phyloP scores from a whole-genome alignment of 2,329 filamentous ascomycete genomes.

The Teratosphaeria pseudoeucalypti region DNA sequence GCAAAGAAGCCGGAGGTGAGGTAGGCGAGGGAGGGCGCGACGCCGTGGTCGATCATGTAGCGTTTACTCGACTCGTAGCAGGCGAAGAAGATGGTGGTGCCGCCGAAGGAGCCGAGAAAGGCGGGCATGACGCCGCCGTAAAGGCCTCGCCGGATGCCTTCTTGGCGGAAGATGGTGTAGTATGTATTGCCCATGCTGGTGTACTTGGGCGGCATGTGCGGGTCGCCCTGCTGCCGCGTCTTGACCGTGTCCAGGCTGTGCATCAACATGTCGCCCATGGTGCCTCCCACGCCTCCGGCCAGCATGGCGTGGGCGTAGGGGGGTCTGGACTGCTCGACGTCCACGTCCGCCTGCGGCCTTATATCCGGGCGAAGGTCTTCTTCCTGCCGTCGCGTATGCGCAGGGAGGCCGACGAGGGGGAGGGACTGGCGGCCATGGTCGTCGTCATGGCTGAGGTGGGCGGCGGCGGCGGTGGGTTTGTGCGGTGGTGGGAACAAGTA shows the following conservation, averaged over 20 bases:
- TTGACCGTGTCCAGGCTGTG: slow-evolving; percentile 98
- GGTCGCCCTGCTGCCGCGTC: slow-evolving; percentile 93
- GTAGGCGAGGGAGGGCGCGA: slow-evolving; percentile 77
- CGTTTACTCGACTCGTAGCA: slow-evolving; percentile 94
- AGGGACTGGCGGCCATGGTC: slow-evolving; percentile 25
- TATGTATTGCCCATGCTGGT: slow-evolving; percentile 83
- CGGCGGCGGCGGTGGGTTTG: slow-evolving; percentile 9
- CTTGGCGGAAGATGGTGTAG: slow-evolving; percentile 83
- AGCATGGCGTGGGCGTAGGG: slow-evolving; percentile 62
- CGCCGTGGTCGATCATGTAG: slow-evolving; percentile 69
- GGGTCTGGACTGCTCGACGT: slow-evolving; percentile 30
- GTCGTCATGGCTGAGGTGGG: slow-evolving; percentile 23
- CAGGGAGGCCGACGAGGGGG: neutral
- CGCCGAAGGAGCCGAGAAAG: slow-evolving; percentile 82
- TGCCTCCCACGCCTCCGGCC: slow-evolving; percentile 84
- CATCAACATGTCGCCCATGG: slow-evolving; percentile 94
- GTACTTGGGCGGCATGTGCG: slow-evolving; percentile 86
- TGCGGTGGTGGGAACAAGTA: slow-evolving; percentile 28
- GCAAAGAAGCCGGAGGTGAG: slow-evolving; percentile 82
- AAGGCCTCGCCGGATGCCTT: slow-evolving; percentile 73
- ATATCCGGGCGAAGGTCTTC: slow-evolving; percentile 25
- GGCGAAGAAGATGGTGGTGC: slow-evolving; percentile 91
- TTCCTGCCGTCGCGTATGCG: slow-evolving; percentile 22
- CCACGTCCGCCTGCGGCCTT: slow-evolving; percentile 24
- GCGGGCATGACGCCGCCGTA: slow-evolving; percentile 93